Base-by-base conservation (phyloP, 75 land plant genomes). In the Cupressus sempervirens region DNA sequence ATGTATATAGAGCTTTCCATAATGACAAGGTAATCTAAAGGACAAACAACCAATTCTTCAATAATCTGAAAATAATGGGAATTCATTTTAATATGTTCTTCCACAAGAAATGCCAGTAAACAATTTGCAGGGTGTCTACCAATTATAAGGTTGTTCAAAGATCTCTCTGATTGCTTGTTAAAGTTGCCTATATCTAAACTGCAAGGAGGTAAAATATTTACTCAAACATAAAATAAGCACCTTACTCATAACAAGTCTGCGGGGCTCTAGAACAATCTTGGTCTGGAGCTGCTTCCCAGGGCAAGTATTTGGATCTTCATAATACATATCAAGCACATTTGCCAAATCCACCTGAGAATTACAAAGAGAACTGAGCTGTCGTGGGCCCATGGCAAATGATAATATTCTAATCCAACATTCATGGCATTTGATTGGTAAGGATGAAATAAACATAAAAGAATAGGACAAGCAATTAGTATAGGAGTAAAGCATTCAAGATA, bases 321-420 rank as follows among this genome's bases (percentile, higher is more conserved):
- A 93, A 53, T 87, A 93, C 91, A 94, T 86, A 84, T 96, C 98
- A 76, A 94, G 84, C 70, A 91, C 84, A 75, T 93, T 87, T 45
- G 95, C 96, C 86, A 96, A 88, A 20, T 87, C 91, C 65, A 95
- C 93, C 97, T 95, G 90, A 86, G 87, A 65, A 82, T 18, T 4
- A 82, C 58, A 82, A 29, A 82, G 3, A 34, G 30, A 16, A 50
- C 56, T 82, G 58, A 7, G 30, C 20, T 40, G 79, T 36, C 43
- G n/a, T n/a, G n/a, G n/a, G n/a, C n/a, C n/a, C n/a, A 76, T 38
- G 81, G 20, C 45, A 46, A 77, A 23, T 23, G 13, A 43, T 20
- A 29, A 77, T 77, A 77, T 20, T 10, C 14, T 62, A 62, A 62
- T 62, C 41, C 26, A 75, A 16, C 10, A 77, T 26, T 77, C 48